These are phyloP conservation scores for Ascochyta koolunga DNA, from an alignment of 2,329 filamentous ascomycete species.

Conservation along the genomic window DNA sequence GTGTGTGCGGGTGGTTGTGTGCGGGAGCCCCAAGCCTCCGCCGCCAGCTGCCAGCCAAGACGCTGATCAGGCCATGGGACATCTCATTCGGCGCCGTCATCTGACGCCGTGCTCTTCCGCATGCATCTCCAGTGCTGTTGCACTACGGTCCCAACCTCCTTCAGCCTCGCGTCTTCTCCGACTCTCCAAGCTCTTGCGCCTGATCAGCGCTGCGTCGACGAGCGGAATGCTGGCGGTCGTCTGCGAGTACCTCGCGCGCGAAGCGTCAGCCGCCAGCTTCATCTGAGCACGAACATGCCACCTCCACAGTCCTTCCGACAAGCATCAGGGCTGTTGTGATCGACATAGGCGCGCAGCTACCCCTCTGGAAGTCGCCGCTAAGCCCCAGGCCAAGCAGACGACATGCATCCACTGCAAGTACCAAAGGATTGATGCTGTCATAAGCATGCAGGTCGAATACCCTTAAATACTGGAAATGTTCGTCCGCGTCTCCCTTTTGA, in stretches of 20 bases:
- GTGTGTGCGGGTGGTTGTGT: no score
- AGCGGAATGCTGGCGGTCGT: background rate
- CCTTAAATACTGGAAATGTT: conserved; percentile 28
- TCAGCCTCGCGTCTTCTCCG: background rate
- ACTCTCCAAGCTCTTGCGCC: background rate
- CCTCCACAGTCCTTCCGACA: conserved; percentile 1
- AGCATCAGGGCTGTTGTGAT: conserved; percentile 24
- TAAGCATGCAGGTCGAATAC: conserved; percentile 10
- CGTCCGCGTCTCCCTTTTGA: background rate
- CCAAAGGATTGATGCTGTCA: conserved; percentile 23
- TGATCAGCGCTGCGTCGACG: background rate
- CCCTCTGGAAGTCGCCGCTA: conserved; percentile 30
- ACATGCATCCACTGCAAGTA: conserved; percentile 29
- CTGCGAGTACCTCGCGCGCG: background rate
- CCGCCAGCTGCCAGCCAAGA: conserved; percentile 10
- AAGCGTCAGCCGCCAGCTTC: conserved; percentile 19
- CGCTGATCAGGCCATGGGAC: conserved; percentile 11
- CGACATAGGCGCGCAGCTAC: conserved; percentile 35
- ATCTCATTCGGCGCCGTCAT: conserved; percentile 17
- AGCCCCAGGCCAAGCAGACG: conserved; percentile 24
- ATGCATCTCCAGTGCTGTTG: conserved; percentile 25
- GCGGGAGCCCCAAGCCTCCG: conserved; percentile 14
- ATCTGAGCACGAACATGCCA: conserved; percentile 12
- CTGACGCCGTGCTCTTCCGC: conserved; percentile 22
- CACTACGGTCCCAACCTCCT: conserved; percentile 15